phyloP scores from a whole-genome alignment of 371 early-diverging fungal species.

The Mucor indicus region DNA sequence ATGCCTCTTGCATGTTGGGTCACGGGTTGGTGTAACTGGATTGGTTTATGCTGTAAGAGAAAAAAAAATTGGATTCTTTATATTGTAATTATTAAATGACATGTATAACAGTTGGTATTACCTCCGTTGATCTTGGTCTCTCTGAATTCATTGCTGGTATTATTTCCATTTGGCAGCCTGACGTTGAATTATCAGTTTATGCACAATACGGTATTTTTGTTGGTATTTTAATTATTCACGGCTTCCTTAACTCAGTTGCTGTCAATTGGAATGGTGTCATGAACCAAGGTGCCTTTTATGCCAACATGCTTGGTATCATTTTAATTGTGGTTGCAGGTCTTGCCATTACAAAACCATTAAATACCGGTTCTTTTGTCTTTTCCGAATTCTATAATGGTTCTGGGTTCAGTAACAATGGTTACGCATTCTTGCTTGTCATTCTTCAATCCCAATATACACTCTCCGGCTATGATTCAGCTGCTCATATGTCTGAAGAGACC shows the following conservation, averaged over 20 bases:
- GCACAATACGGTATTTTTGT: slow-evolving; percentile 52
- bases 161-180: slow-evolving; percentile 47
- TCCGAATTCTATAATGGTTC: slow-evolving; percentile 52
- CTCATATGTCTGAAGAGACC: slow-evolving; percentile 77
- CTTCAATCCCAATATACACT: slow-evolving; percentile 64
- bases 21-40: slow-evolving; percentile 65
- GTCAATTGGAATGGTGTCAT: slow-evolving; percentile 48
- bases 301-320: slow-evolving; percentile 48
- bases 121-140: slow-evolving; percentile 52
- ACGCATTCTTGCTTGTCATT: slow-evolving; percentile 55
- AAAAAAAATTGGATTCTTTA: too few relatives aligned
- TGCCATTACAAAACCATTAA: slow-evolving; percentile 39
- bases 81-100: too few relatives aligned
- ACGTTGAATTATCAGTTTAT: slow-evolving; percentile 36
- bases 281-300: slow-evolving; percentile 51
- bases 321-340: slow-evolving; percentile 54
- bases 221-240: slow-evolving; percentile 44
- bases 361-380: slow-evolving; percentile 37
- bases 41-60: slow-evolving; percentile 44
- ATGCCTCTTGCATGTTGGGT: slow-evolving; percentile 63
- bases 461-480: slow-evolving; percentile 71
- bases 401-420: slow-evolving; percentile 47
- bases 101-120: slow-evolving; percentile 36
- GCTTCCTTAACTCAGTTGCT: slow-evolving; percentile 52
- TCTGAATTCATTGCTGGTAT: slow-evolving; percentile 54